Percentiles rank a stretch among this genome's conserved stretches.
Evolutionary conservation across 768 basidiomycete species (phyloP).

Genomic region (Leccinum barrowsii): DNA sequence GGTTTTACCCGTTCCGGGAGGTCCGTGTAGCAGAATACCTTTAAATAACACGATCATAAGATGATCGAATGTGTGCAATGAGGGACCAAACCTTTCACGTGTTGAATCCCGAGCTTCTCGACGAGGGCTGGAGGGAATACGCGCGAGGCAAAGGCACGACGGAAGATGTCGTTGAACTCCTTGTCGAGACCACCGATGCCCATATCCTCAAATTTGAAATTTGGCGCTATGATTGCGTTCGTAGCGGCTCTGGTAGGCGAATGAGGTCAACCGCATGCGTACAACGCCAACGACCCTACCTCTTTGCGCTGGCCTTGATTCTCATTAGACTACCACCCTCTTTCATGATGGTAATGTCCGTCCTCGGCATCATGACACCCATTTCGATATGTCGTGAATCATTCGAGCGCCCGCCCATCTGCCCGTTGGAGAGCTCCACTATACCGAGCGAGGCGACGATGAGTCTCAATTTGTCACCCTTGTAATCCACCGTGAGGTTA

Average conservation of each 20-base stretch:
- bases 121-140: conserved; percentile 98
- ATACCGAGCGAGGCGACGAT: conserved; percentile 56
- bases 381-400: conserved; percentile 36
- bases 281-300: conserved; percentile 44
- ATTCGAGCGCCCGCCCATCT: conserved; percentile 41
- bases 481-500: conserved; percentile 81
- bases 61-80: not conserved
- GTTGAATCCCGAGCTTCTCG: conserved; percentile 96
- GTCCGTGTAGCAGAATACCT: conserved; percentile 94
- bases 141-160: conserved; percentile 95
- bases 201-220: conserved; percentile 99
- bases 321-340: conserved; percentile 78
- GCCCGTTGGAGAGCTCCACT: conserved; percentile 61
- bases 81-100: conserved; percentile 81
- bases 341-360: conserved; percentile 89
- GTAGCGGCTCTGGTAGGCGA: conserved; percentile 66
- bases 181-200: conserved; percentile 96
- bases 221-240: conserved; percentile 93
- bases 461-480: conserved; percentile 78
- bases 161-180: conserved; percentile 95
- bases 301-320: conserved; percentile 88
- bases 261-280: not conserved
- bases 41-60: not conserved
- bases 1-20: conserved; percentile 98
- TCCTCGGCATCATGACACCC: conserved; percentile 86